These are phyloP conservation scores for Cladosporium oxysporum DNA, from an alignment of 2,329 filamentous ascomycete species.

Conservation along the genomic window DNA sequence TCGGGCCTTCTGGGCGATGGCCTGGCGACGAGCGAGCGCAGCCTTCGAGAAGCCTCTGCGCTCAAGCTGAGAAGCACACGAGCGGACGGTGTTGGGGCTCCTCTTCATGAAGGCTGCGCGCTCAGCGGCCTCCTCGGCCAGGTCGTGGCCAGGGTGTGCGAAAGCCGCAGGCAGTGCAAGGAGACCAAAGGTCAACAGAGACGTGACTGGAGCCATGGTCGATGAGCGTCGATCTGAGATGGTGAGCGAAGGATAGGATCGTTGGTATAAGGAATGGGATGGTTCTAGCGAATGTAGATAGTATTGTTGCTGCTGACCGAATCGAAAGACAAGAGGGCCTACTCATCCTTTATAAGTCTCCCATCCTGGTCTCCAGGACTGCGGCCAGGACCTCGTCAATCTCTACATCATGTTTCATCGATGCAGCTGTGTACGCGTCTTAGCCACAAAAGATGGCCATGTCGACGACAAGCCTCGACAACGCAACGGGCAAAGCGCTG, in stretches of 20 bases:
- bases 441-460: neutral
- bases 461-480: neutral
- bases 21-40: constrained; percentile 29
- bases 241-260: neutral
- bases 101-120: constrained; percentile 26
- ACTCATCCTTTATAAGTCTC: neutral
- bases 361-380: neutral
- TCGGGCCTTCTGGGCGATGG: constrained; percentile 26
- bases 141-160: constrained; percentile 28
- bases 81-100: constrained; percentile 28
- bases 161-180: constrained; percentile 15
- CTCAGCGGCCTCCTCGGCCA: constrained; percentile 28
- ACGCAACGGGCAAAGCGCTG: neutral
- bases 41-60: constrained; percentile 26
- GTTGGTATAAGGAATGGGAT: neutral
- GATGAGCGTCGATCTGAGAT: neutral
- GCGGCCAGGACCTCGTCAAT: neutral
- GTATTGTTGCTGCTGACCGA: constrained; percentile 1
- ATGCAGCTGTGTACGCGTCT: neutral
- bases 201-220: constrained; percentile 7
- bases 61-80: constrained; percentile 26
- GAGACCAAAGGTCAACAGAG: constrained; percentile 18
- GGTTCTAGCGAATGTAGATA: neutral
- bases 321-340: neutral
- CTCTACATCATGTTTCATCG: neutral